These are phyloP conservation scores for Colletotrichum sp. DNA, from an alignment of 2,329 filamentous ascomycete genomes.

Conservation along the genomic window DNA sequence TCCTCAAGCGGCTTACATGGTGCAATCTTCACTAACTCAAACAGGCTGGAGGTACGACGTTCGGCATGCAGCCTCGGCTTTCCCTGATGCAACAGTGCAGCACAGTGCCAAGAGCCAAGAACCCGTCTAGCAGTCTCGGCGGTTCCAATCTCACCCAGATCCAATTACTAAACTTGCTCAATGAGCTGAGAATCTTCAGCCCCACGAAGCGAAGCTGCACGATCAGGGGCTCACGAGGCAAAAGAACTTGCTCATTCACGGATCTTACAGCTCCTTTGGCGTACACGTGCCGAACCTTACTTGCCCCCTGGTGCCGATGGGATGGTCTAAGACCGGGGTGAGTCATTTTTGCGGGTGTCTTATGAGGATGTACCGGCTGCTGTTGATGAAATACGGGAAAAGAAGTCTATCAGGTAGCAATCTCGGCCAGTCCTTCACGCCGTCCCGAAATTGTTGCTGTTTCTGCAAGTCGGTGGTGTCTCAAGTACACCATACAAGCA, in stretches of 20 bases:
- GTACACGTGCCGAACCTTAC: not conserved
- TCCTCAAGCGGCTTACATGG: not conserved
- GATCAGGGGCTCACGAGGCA: fast-evolving
- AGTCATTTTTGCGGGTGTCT: not conserved
- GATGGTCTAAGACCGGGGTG: not conserved
- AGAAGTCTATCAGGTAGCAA: not conserved
- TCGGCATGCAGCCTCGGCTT: not conserved
- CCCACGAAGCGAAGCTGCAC: not conserved
- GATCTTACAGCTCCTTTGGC: not conserved
- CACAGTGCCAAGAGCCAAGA: not conserved
- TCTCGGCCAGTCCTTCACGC: not conserved
- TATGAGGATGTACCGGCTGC: not conserved
- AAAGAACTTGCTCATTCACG: not conserved
- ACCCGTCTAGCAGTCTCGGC: not conserved
- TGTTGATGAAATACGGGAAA: fast-evolving
- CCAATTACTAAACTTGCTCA: not conserved
- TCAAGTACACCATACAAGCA: not conserved
- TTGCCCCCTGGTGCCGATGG: not conserved
- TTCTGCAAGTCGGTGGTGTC: not conserved
- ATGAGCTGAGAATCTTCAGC: not conserved
- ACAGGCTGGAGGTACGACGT: not conserved
- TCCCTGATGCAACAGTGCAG: not conserved
- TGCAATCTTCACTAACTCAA: not conserved
- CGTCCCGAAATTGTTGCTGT: not conserved
- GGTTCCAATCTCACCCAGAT: not conserved